Evolutionary conservation across 164 flowering plant species (phyloP), one percentile per base, ranked within the genome.

Genomic region (Vitis cinerea): DNA sequence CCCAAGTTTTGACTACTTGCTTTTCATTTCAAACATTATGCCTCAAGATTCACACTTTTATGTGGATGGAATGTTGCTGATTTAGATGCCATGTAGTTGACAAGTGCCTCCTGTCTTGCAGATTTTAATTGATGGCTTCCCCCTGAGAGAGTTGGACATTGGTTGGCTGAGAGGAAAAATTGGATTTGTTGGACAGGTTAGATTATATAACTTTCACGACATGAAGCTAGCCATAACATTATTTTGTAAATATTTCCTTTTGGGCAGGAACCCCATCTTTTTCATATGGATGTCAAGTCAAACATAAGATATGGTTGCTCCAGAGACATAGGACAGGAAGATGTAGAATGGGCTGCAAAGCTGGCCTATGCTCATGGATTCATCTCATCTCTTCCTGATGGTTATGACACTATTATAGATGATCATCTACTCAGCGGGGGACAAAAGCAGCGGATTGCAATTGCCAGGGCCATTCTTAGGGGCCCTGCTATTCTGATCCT

Each of bases 341-440:
- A 88, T 72, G 74, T 90, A 23, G 89, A 87, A 78, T 77, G 71
- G 81, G 97, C 97, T 74, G 93, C 94, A 8, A 87, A 85, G 82
- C 87, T 86, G 76, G 97, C 94, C 12, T 82, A 71, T 84, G 94
- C 90, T 29, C 93, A 90, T 76, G 92, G 87, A 10, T 92, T 92
- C 60, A 88, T 92, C 57, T 77, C 69, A 52, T 78, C 90, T 61
- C 86, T 92, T 53, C 97, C 97, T 0, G 50, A 85, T 74, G 94
- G 97, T 70, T 92, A 92, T 69, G 74, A 84, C 62, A 92, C 97
- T 30, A 57, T 90, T 4, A 88, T 92, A 50, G 88, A 90, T 74
- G 86, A 88, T 80, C 86, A 83, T 74, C 80, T 88, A 73, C 89
- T 92, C 50, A 92, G 97, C 71, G 91, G 97, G 16, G 97, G 97